Evolutionary conservation across 805 yeast species (phyloP), one percentile per base, ranked within the genome.

Genomic region (Pichia deserticola): DNA sequence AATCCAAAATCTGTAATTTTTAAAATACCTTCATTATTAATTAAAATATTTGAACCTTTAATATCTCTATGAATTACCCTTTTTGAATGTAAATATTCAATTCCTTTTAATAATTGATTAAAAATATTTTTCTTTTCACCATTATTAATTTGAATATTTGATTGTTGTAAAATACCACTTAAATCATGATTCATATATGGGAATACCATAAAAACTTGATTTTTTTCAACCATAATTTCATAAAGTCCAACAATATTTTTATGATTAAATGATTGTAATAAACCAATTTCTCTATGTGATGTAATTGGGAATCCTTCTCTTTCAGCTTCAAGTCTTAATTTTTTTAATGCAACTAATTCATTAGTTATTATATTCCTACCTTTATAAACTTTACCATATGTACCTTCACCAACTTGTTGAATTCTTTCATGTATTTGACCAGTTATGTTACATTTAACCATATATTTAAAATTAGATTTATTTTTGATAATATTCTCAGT

Each of bases 341-440:
- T 77, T 63, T 93, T 93, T 60, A 93, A 71, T 1, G 99, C 99
- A n/a, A 89, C 93, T 55, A 76, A 69, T 51, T 78, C 81, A 2
- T 78, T 75, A 0, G 96, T 87, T 5, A 78, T 70, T 13, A 69
- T 68, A 63, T 93, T 89, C 44, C 72, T 73, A 0, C 97, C 96
- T 62, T 89, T 89, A 70, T 86, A 89, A 25, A 93, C 99, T 63
- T 88, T 89, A 20, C 99, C 99, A 65, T 93, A 93, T 0, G 98
- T 93, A 9, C 99, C 99, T 67, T 93, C 98, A n/a, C 99, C 99
- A 5, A 93, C 98, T 62, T 93, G 98, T 39, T 79, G 75, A 1
- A 87, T 79, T 48, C 90, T 72, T 55, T 84, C 83, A 64, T 85
- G 89, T 3, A 77, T 62, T 11, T 74, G 74, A 1, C 65, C 57